These are phyloP conservation scores for Pseudoturritis turrita DNA, from an alignment of 345 rosid species.

Conservation along the genomic window DNA sequence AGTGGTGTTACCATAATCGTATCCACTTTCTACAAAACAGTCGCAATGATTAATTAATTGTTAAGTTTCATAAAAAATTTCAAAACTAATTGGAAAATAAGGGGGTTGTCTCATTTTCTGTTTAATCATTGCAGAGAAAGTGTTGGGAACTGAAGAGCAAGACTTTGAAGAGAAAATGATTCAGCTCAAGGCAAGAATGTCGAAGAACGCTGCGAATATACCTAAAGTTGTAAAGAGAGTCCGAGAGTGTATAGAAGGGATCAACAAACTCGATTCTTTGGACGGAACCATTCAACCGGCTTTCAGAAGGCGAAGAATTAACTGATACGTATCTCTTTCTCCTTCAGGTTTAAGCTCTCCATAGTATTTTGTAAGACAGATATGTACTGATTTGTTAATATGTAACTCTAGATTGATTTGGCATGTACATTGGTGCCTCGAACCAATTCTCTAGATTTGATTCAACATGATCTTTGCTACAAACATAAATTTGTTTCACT, in stretches of 20 bases:
- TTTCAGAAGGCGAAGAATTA: conserved; percentile 33
- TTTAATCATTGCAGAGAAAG: too few relatives aligned
- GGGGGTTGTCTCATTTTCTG: too few relatives aligned
- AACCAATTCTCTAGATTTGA: not conserved
- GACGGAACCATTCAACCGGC: conserved; percentile 49
- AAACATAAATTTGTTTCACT: too few relatives aligned
- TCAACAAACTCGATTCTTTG: conserved; percentile 45
- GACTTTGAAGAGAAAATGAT: conserved; percentile 35
- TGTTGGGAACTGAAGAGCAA: conserved; percentile 26
- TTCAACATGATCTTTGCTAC: not conserved
- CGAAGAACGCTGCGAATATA: conserved; percentile 39
- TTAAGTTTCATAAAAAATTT: too few relatives aligned
- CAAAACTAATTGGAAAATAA: too few relatives aligned
- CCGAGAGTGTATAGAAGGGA: conserved; percentile 50
- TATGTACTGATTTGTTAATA: conserved; percentile 7
- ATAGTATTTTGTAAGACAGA: not conserved
- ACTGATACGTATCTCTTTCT: not conserved
- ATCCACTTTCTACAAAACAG: too few relatives aligned
- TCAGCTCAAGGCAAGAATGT: conserved; percentile 45
- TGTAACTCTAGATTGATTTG: conserved; percentile 2
- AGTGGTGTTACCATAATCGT: too few relatives aligned
- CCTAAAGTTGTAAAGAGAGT: conserved; percentile 52
- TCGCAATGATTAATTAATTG: too few relatives aligned
- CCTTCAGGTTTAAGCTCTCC: not conserved
- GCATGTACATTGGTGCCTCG: not conserved